Evolutionary conservation across 106 monocot genomes (phyloP), one percentile per base, ranked within the genome.

Genomic region (Dendrobium catenatum): DNA sequence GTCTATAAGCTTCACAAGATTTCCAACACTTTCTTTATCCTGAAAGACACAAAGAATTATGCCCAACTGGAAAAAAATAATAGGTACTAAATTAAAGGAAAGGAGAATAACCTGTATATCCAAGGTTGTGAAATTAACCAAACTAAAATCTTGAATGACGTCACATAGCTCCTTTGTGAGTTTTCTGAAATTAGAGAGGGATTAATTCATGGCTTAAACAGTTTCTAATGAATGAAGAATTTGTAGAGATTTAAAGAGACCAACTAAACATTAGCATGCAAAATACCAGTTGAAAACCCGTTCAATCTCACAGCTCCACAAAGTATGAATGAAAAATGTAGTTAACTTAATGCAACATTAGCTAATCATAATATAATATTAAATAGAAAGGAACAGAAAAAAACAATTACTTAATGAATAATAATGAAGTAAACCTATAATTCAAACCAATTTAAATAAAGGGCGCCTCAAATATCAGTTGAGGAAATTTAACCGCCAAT

Each of bases 1-100:
- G 83, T 98, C 97, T 78, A 98, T 94, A 82, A 94, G 74, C 72
- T 98, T 98, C 83, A 98, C 86, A 76, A 98, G 94, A 86, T 94
- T 98, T 61, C 92, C 94, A 80, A 98, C 97, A 82, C 97, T 98
- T 84, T 92, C 97, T 81, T 89, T 92, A 83, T 98, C 97, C 94
- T 98, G 84, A 79, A 82, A 83, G 54, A n/a, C 17, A 17, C 37
- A 70, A 67, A 11, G 5, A 13, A 0, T 22, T n/a, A 22, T 24
- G 18, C 42, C 18, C 4, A 44, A 49, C n/a, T 66, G 27, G 24
- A 20, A 24, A 66, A 66, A 66, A 66, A 1, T 24, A 7, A 22
- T 26, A 66, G 2, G 24, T 3, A 51, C 22, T n/a, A 66, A 9
- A 24, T 6, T 9, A 13, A 44, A 76, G 44, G 64, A 66, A 18